Conservation (phyloP, 1,139 yeast genomes). For the Candida sanyaensis region DNA sequence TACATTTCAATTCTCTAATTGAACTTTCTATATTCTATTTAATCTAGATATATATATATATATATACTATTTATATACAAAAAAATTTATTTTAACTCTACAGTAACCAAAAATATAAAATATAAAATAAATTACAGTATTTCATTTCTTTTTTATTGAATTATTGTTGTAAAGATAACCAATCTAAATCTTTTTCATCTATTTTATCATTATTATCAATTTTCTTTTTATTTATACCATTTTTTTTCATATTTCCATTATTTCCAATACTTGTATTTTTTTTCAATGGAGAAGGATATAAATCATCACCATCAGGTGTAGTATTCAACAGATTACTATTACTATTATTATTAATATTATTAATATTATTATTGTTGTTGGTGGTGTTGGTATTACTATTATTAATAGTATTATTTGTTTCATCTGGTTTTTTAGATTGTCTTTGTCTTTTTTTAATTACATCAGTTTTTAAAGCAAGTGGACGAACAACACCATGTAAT, state of each 20-base stretch:
- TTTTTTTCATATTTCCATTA: no score
- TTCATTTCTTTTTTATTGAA: no score
- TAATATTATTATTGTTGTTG: slow-evolving; percentile 2
- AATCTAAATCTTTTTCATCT: background rate
- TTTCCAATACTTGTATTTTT: background rate
- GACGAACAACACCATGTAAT: slow-evolving; percentile 59
- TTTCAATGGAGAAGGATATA: slow-evolving; percentile 32
- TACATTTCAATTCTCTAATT: no score
- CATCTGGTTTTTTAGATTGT: background rate
- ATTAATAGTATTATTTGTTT: slow-evolving; percentile 1
- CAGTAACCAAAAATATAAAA: no score
- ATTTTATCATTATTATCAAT: background rate
- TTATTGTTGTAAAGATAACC: background rate
- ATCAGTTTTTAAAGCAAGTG: slow-evolving; percentile 77
- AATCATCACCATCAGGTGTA: slow-evolving; percentile 37
- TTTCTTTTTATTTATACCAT: background rate
- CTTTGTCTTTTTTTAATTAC: slow-evolving; percentile 74
- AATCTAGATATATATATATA: no score
- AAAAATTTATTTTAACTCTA: no score
- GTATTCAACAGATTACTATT: slow-evolving; percentile 4
- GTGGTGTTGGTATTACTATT: no score
- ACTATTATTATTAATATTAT: background rate
- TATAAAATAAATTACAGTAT: no score
- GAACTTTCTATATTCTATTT: no score
- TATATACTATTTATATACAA: no score